Evolutionary conservation across 345 rosid genomes (phyloP).

Genomic region (Gossypium bickii): DNA sequence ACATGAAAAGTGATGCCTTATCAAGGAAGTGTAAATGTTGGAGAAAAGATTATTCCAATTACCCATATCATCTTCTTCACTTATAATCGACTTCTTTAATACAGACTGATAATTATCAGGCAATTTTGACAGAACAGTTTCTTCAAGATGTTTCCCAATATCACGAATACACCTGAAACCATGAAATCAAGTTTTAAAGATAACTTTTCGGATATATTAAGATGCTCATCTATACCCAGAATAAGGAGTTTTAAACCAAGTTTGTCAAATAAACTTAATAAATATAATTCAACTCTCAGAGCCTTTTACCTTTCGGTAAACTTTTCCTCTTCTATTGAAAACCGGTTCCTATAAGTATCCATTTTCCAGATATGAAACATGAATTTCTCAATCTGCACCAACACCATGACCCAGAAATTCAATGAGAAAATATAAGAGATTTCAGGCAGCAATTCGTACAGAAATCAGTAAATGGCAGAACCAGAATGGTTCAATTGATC

Average conservation of each 20-base stretch:
- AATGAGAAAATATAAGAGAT: neutral
- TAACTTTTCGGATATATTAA: neutral
- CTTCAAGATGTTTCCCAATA: slow-evolving; percentile 60
- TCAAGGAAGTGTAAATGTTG: neutral
- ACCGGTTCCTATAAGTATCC: slow-evolving; percentile 43
- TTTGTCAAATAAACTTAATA: neutral
- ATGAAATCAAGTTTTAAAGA: neutral
- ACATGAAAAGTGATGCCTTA: neutral
- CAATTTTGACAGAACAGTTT: slow-evolving; percentile 61
- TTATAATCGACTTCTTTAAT: slow-evolving; percentile 70
- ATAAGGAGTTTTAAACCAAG: neutral
- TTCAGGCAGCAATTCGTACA: neutral
- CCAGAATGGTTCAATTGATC: neutral
- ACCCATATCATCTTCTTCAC: slow-evolving; percentile 90
- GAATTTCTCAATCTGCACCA: slow-evolving; percentile 69
- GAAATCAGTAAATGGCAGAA: neutral
- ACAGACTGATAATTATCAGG: slow-evolving; percentile 72
- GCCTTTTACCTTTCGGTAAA: slow-evolving; percentile 56
- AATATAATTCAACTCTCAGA: neutral
- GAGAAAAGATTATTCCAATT: slow-evolving; percentile 2
- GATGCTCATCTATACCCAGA: neutral
- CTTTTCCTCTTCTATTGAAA: slow-evolving; percentile 56
- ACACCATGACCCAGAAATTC: neutral
- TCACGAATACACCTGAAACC: slow-evolving; percentile 50
- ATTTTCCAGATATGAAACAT: slow-evolving; percentile 56